phyloP scores from a whole-genome alignment of 2,329 filamentous ascomycete genomes.

The Immersiporthe knoxdaviesiana region DNA sequence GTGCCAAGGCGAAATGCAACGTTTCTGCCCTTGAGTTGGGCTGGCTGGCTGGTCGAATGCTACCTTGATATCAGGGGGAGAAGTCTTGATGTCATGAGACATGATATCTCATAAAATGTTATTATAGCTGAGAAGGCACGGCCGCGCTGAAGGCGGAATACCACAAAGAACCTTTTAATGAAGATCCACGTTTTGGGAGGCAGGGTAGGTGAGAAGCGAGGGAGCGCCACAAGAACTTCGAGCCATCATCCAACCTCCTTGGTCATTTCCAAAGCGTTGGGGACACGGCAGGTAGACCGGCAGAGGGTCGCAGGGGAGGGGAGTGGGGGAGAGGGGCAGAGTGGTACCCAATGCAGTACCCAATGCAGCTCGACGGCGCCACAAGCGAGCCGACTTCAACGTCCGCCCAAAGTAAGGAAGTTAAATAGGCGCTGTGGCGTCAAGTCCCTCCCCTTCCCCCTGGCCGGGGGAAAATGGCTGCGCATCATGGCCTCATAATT shows the following conservation, averaged over 20 bases:
- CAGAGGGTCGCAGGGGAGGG: background rate
- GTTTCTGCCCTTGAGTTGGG: background rate
- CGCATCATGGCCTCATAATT: background rate
- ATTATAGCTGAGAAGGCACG: background rate
- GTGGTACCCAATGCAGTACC: too few species aligned
- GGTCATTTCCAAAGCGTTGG: background rate
- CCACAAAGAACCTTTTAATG: background rate
- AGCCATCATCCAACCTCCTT: background rate
- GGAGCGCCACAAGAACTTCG: background rate
- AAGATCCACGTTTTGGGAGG: background rate
- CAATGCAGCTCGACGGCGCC: too few species aligned
- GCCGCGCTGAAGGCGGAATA: background rate
- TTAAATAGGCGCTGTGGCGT: background rate
- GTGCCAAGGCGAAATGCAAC: background rate
- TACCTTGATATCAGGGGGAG: background rate
- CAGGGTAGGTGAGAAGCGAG: background rate
- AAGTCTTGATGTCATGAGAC: background rate
- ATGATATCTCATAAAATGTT: background rate
- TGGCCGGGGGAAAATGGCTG: background rate
- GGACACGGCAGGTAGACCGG: background rate
- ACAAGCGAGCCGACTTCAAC: background rate
- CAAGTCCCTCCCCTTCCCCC: background rate
- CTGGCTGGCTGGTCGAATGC: background rate
- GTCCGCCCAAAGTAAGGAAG: background rate
- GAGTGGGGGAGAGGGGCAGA: too few species aligned